These are phyloP conservation scores for Sphenostylis stenocarpa DNA, from an alignment of 306 rosid species.

Conservation along the genomic window DNA sequence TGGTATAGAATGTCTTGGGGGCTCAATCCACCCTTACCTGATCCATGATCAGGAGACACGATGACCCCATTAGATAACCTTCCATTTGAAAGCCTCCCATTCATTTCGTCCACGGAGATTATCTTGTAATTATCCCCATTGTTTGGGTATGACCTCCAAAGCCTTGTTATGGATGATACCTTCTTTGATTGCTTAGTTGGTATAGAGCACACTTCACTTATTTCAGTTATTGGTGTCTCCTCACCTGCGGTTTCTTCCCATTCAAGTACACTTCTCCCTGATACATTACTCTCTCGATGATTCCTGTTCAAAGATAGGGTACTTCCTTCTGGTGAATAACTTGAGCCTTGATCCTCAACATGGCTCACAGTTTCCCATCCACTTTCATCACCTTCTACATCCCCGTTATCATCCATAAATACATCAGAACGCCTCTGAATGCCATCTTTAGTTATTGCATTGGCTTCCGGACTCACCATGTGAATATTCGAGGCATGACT, in stretches of 20 bases:
- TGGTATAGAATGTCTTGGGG: constrained; percentile 67
- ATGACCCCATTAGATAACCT: constrained; percentile 58
- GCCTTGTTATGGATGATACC: constrained; percentile 69
- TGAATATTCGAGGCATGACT: constrained; percentile 73
- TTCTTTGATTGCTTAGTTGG: constrained; percentile 73
- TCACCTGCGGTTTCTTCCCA: constrained; percentile 72
- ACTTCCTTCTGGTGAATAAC: constrained; percentile 80
- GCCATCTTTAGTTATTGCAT: constrained; percentile 36
- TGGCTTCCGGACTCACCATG: constrained; percentile 71
- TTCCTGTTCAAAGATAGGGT: constrained; percentile 60
- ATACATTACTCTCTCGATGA: constrained; percentile 53
- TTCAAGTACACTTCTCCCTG: constrained; percentile 60
- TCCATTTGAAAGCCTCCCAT: constrained; percentile 75
- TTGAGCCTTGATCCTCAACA: constrained; percentile 82
- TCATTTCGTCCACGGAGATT: constrained; percentile 66
- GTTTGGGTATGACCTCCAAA: constrained; percentile 73
- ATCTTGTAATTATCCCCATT: constrained; percentile 70
- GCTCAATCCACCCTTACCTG: constrained; percentile 61
- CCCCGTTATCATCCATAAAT: constrained; percentile 63
- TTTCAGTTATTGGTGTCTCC: constrained; percentile 71
- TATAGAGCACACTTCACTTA: constrained; percentile 63
- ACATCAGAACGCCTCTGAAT: constrained; percentile 49
- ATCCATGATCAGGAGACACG: constrained; percentile 65
- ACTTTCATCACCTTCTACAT: constrained; percentile 87
- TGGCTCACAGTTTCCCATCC: constrained; percentile 99